phyloP scores from a whole-genome alignment of 129 eudicot species.

The Cynara cardunculus region DNA sequence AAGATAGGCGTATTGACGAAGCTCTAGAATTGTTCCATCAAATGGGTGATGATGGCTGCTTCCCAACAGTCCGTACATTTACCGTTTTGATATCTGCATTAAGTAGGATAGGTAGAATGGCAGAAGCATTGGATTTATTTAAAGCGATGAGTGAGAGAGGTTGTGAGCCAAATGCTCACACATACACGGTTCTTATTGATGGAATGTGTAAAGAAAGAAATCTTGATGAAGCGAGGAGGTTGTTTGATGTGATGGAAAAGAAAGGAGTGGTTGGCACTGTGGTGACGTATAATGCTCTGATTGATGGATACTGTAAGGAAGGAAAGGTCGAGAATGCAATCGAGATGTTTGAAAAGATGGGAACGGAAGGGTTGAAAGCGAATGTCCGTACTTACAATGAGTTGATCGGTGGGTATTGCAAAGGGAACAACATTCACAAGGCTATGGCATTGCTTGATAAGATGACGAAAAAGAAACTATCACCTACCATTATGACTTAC shows the following conservation, averaged over 20 bases:
- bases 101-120: slow-evolving; percentile 47
- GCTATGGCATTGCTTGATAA: slow-evolving; percentile 69
- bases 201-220: slow-evolving; percentile 62
- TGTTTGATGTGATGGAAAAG: slow-evolving; percentile 46
- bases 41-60: slow-evolving; percentile 58
- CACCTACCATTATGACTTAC: slow-evolving; percentile 61
- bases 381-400: slow-evolving; percentile 76
- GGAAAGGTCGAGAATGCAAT: slow-evolving; percentile 61
- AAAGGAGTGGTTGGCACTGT: slow-evolving; percentile 48
- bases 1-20: slow-evolving; percentile 51
- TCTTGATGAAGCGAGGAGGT: slow-evolving; percentile 49
- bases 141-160: slow-evolving; percentile 55
- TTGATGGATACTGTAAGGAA: slow-evolving; percentile 72
- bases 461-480: slow-evolving; percentile 54
- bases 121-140: slow-evolving; percentile 55
- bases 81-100: slow-evolving; percentile 69
- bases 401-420: slow-evolving; percentile 78
- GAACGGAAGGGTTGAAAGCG: slow-evolving; percentile 41
- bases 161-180: slow-evolving; percentile 69
- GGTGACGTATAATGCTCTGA: slow-evolving; percentile 74
- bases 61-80: slow-evolving; percentile 70
- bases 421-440: slow-evolving; percentile 44
- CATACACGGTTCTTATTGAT: slow-evolving; percentile 77
- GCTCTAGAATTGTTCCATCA: slow-evolving; percentile 45
- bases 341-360: slow-evolving; percentile 55